Percentiles rank a stretch among this genome's conserved stretches.
phyloP scores from a whole-genome alignment of 768 basidiomycete species.

The Lactifluus pinguis region DNA sequence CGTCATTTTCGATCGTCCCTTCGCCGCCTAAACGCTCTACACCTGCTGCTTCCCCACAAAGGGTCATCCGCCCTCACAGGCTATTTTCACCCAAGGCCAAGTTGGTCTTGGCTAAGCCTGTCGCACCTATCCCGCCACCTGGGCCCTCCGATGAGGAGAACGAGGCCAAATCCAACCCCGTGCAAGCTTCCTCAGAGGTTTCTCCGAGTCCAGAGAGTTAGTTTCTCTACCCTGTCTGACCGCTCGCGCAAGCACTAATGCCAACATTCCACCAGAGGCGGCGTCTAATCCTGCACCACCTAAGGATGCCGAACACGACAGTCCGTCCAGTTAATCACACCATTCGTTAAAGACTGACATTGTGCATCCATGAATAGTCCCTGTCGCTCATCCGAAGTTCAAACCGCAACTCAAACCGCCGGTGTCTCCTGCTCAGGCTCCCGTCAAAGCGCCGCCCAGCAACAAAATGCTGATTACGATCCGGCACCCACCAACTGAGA shows the following conservation, averaged over 20 bases:
- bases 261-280: background rate
- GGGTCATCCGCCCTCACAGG: background rate
- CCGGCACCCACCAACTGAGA: constrained; percentile 8
- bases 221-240: background rate
- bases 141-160: background rate
- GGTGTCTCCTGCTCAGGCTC: background rate
- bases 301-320: background rate
- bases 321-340: background rate
- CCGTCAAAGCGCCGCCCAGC: background rate
- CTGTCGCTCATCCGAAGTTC: background rate
- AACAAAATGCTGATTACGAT: constrained; percentile 16
- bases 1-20: constrained; percentile 9
- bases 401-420: background rate
- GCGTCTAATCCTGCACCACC: background rate
- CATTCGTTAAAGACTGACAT: background rate
- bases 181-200: background rate
- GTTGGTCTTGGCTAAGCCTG: background rate
- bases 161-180: background rate
- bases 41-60: background rate
- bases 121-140: background rate
- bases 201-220: background rate
- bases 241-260: background rate
- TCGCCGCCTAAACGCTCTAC: background rate
- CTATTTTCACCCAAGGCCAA: background rate
- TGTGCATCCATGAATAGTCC: background rate